Evolutionary conservation across 2,329 filamentous ascomycete genomes (phyloP).

Genomic region (Paracorniculantispora psalliotae): DNA sequence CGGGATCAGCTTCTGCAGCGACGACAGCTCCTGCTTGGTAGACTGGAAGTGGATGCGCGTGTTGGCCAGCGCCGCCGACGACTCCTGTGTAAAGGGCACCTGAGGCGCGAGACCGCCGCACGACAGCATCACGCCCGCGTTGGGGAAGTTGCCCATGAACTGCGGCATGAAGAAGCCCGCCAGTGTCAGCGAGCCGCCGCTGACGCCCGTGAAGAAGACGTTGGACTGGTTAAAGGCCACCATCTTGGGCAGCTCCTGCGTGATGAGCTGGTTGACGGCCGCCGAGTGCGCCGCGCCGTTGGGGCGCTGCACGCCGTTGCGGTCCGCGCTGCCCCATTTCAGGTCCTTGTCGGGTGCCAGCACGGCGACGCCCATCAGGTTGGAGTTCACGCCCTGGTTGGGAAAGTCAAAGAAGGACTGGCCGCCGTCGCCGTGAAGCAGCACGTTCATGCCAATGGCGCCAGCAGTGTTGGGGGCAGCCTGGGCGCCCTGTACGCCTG

Average conservation of each 20-base stretch:
- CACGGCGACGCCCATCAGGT: slow-evolving; percentile 48
- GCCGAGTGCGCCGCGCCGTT: slow-evolving; percentile 53
- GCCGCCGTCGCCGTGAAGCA: slow-evolving; percentile 56
- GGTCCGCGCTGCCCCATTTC: slow-evolving; percentile 53
- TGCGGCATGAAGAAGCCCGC: slow-evolving; percentile 54
- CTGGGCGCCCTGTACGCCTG: slow-evolving; percentile 43
- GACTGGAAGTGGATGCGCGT: slow-evolving; percentile 54
- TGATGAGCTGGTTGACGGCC: slow-evolving; percentile 49
- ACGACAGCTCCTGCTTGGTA: slow-evolving; percentile 45
- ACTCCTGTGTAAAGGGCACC: slow-evolving; percentile 41
- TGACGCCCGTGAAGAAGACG: slow-evolving; percentile 55
- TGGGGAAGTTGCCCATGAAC: slow-evolving; percentile 46
- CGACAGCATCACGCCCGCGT: slow-evolving; percentile 49
- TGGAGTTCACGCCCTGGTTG: slow-evolving; percentile 46
- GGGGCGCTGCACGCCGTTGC: slow-evolving; percentile 42
- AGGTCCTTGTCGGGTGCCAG: slow-evolving; percentile 50
- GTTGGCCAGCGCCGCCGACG: slow-evolving; percentile 34
- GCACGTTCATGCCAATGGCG: slow-evolving; percentile 47
- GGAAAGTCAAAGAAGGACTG: slow-evolving; percentile 55
- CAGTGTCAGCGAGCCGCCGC: slow-evolving; percentile 49
- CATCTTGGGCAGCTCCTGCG: slow-evolving; percentile 43
- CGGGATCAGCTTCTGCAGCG: slow-evolving; percentile 47
- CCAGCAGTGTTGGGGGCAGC: slow-evolving; percentile 27
- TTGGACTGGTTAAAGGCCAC: slow-evolving; percentile 48
- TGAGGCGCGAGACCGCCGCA: slow-evolving; percentile 52